Evolutionary conservation across 2,329 filamentous ascomycete genomes (phyloP), one percentile per base, ranked within the genome.

Genomic region (Lachnellula subtilissima): DNA sequence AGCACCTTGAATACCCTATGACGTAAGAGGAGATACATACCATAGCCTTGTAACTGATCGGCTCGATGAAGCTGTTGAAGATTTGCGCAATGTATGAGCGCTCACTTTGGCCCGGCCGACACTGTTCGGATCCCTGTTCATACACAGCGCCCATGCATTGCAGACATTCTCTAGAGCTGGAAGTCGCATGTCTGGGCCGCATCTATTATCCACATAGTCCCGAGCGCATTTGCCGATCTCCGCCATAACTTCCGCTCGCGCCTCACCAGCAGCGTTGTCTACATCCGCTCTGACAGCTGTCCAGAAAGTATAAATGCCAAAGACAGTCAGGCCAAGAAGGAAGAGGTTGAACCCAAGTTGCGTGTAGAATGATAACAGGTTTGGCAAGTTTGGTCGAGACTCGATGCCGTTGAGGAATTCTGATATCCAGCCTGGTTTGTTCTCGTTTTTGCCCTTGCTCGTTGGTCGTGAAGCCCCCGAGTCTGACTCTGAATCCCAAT

Each of bases 51-150:
- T 90, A 87, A 61, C 88, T 91, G 72, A 97, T 92, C 5, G 89
- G 86, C 65, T 96, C 91, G 4, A 96, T 86, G 71, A 97, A 97
- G 66, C 88, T 87, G 70, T 97, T 97, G 72, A 97, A 87, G 42
- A 99, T 96, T 68, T 91, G 85, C 0, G 93, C 93, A 69, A 88
- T 25, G 92, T 94, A 67, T 89, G 87, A 5, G 91, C 92, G 17
- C 88, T 90, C 40, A 96, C 84, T 66, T 86, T 87, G 43, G 93
- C 87, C 39, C 87, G 80, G 63, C 89, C 91, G 54, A 96, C 84
- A 54, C 84, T 84, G 46, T 85, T 79, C 0, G 91, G 86, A 67
- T 97, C 89, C 62, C 87, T 84, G 62, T 86, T 85, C 90, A 96
- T 96, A 73, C 94, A 97, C 35, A 83, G 77, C 61, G 87, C 85